phyloP scores from a whole-genome alignment of 2,329 filamentous ascomycete species.

The Teratosphaeriaceae sp. region DNA sequence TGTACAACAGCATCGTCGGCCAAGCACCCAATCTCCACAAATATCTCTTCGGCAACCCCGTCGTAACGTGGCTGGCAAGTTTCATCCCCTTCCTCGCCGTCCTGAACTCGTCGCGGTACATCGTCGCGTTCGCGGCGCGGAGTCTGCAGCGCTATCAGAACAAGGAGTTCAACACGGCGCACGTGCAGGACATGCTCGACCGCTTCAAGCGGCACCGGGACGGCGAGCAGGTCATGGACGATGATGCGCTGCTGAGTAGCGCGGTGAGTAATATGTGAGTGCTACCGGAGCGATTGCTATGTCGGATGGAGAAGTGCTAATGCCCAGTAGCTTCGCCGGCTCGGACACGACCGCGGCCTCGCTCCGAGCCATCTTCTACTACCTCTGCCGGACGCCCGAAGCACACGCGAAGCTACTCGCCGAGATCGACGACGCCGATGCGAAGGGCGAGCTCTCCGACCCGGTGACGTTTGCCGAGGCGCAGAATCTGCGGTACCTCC shows the following conservation, averaged over 20 bases:
- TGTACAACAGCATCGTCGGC: conserved; percentile 18
- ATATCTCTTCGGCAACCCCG: conserved; percentile 17
- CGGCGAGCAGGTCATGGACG: conserved; percentile 17
- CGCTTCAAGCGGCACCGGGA: conserved; percentile 19
- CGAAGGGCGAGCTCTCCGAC: conserved; percentile 11
- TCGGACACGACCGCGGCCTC: conserved; percentile 36
- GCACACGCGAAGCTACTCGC: conserved; percentile 7
- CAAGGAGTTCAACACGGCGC: conserved; percentile 12
- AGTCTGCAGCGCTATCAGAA: conserved; percentile 16
- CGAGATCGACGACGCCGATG: conserved; percentile 12
- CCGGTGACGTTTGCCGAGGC: conserved; percentile 12
- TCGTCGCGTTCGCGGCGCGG: conserved; percentile 18
- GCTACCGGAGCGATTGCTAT: neutral
- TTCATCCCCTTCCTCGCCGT: conserved; percentile 12
- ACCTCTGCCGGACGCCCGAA: conserved; percentile 20
- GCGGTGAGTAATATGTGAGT: conserved; percentile 41
- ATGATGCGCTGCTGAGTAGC: conserved; percentile 15
- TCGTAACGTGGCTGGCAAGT: conserved; percentile 12
- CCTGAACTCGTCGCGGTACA: conserved; percentile 17
- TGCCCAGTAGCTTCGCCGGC: conserved; percentile 23
- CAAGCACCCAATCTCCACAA: conserved; percentile 17
- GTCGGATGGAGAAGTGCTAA: neutral
- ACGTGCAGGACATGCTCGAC: conserved; percentile 18
- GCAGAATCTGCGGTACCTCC: conserved; percentile 21
- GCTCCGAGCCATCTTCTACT: conserved; percentile 34